Conservation (phyloP, 2,329 filamentous ascomycete genomes). For the Exophiala viscosa region DNA sequence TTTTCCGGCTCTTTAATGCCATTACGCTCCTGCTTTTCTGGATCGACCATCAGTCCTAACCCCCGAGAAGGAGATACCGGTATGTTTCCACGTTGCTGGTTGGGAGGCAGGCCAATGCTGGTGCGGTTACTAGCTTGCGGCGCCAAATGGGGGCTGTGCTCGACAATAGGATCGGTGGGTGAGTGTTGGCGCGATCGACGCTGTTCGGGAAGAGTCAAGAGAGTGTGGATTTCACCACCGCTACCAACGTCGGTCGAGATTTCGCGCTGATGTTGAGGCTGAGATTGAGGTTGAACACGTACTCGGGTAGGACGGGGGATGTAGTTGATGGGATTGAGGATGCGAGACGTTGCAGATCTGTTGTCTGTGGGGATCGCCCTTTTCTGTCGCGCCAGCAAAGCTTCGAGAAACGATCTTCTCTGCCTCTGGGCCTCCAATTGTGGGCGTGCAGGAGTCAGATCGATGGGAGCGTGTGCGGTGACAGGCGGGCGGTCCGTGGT, state of each 20-base stretch:
- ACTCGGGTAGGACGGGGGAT: conserved; percentile 53
- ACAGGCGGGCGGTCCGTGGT: conserved; percentile 12
- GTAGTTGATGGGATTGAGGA: conserved; percentile 61
- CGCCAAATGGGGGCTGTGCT: conserved; percentile 37
- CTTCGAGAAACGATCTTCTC: conserved; percentile 28
- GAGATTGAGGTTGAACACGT: conserved; percentile 35
- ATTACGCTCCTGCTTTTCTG: conserved; percentile 18
- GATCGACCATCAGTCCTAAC: conserved; percentile 19
- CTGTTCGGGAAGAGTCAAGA: conserved; percentile 56
- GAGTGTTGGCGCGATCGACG: conserved; percentile 52
- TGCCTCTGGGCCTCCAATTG: conserved; percentile 13
- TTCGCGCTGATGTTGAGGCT: conserved; percentile 22
- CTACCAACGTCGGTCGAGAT: conserved; percentile 37
- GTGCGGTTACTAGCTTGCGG: conserved; percentile 42
- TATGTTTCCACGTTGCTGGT: conserved; percentile 38
- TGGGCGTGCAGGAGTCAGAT: conserved; percentile 30
- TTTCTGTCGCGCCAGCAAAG: conserved; percentile 25
- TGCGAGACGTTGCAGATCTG: conserved; percentile 45
- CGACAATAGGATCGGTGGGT: conserved; percentile 46
- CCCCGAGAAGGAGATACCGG: conserved; percentile 5
- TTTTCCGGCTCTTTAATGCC: conserved; percentile 18
- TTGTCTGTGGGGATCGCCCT: conserved; percentile 17
- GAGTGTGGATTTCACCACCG: conserved; percentile 48
- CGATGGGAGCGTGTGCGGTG: conserved; percentile 19
- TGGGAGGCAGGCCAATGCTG: conserved; percentile 51